Percentiles rank a stretch among this genome's conserved stretches.
phyloP scores from a whole-genome alignment of 257 asterid genomes.

The Fraxinus pennsylvanica region DNA sequence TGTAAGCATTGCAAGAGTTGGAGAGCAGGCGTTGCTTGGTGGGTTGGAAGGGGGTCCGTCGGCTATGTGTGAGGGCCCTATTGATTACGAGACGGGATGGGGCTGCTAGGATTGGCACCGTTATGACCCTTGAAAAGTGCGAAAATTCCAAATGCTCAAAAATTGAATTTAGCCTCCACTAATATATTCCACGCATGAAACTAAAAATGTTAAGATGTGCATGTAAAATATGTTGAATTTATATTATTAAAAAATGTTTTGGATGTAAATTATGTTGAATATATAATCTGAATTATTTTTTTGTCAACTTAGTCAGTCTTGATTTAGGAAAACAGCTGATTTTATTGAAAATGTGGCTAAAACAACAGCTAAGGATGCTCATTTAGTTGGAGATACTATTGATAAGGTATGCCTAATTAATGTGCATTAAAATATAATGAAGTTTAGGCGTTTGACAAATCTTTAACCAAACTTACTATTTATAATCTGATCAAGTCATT shows the following conservation, averaged over 20 bases:
- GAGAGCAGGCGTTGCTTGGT: no score
- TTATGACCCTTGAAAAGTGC: no score
- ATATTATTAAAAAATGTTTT: no score
- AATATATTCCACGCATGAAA: not conserved
- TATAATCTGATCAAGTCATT: constrained; percentile 6
- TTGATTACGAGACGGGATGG: no score
- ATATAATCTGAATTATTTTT: no score
- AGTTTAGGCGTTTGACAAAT: constrained; percentile 2
- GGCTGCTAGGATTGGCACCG: no score
- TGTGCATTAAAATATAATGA: constrained; percentile 2
- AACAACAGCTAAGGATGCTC: constrained; percentile 50
- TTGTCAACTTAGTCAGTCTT: not conserved
- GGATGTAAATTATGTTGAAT: not conserved
- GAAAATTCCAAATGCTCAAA: not conserved
- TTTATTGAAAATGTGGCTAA: constrained; percentile 57
- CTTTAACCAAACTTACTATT: not conserved
- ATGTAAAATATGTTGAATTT: no score
- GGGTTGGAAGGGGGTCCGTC: no score
- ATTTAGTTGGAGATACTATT: constrained; percentile 44
- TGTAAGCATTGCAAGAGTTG: no score
- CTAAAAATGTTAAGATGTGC: not conserved
- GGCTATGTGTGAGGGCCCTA: no score
- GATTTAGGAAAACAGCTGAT: constrained; percentile 38
- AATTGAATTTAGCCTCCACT: not conserved
- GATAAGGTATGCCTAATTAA: constrained; percentile 48